Evolutionary conservation across 768 basidiomycete genomes (phyloP), one percentile per base, ranked within the genome.

Genomic region (Fistulinella prunicolor): DNA sequence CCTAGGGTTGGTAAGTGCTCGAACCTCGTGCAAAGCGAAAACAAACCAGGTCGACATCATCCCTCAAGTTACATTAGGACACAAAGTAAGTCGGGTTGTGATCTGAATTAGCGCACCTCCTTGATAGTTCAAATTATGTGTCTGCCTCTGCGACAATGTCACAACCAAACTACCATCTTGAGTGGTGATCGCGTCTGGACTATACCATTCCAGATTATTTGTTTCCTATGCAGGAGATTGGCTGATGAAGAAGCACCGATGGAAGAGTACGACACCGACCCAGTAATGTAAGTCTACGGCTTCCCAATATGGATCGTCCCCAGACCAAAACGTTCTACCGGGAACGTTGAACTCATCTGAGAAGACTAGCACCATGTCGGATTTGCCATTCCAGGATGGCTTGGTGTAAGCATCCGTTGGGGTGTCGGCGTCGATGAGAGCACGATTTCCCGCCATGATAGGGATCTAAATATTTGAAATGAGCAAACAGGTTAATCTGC

Each of bases 291-390:
- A 50, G 55, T 76, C 63, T 17, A 53, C 70, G 0, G 74, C 86
- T 61, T 89, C 85, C 86, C 86, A 88, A 57, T 86, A 91, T 3
- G 89, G 89, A 63, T 92, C 89, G 54, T 91, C 88, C 6, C 86
- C 86, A 35, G 83, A 80, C 69, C 86, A 90, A 59, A 91, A 91
- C 5, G 83, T 76, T 51, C 89, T 73, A 4, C 87, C 86, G 19
- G 84, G 81, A 21, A 70, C 71, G 61, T 91, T 83, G 62, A 92
- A 91, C 61, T 92, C 89, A 66, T 92, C 89, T 4, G 81, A 84
- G 63, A 88, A 91, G 9, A 89, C 84, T 21, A 91, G 72, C 38
- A 67, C 55, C 62, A 63, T 61, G 26, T 77, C 80, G 38, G 71
- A 66, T 4, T 86, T 83, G 54, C 89, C 85, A 29, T 72, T 70